A percentile compares a stretch with the other conserved stretches of the same genome.
These are phyloP conservation scores for Penicillium silybi DNA, from an alignment of 495 filamentous ascomycete genomes.

Conservation along the genomic window DNA sequence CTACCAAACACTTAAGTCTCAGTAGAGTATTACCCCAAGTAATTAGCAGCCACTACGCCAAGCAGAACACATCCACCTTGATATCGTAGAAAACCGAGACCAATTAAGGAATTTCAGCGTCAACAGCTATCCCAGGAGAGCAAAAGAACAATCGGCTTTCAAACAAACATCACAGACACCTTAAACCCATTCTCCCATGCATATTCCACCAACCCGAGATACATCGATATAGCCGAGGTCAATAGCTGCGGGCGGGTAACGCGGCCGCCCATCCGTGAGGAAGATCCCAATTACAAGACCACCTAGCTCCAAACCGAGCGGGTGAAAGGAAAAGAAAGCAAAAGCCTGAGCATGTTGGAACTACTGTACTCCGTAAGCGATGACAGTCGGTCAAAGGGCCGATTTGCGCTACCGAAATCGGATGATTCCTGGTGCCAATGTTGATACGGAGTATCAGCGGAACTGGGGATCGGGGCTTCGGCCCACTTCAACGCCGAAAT, in stretches of 20 bases:
- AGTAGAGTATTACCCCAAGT: too few relatives aligned
- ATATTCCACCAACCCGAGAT: background rate
- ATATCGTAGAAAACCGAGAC: too few relatives aligned
- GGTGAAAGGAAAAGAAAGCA: background rate
- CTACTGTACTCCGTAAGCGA: conserved; percentile 1
- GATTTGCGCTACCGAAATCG: conserved; percentile 21
- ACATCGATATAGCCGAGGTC: background rate
- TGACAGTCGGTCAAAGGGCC: conserved; percentile 9
- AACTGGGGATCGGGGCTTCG: background rate
- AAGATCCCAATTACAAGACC: background rate
- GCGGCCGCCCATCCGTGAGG: background rate
- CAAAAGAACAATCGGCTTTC: background rate
- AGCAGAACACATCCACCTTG: too few relatives aligned
- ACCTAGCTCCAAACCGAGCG: background rate
- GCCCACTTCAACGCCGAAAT: background rate
- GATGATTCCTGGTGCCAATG: conserved; percentile 2
- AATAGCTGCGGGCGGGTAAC: background rate
- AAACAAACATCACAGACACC: background rate
- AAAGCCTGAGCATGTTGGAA: background rate
- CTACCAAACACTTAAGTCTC: too few relatives aligned
- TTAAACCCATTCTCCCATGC: background rate
- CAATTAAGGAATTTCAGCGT: too few relatives aligned
- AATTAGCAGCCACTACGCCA: too few relatives aligned
- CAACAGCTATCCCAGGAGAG: too few relatives aligned
- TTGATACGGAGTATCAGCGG: background rate